Conservation (phyloP, 768 basidiomycete genomes). For the Tricholoma bakamatsutake region DNA sequence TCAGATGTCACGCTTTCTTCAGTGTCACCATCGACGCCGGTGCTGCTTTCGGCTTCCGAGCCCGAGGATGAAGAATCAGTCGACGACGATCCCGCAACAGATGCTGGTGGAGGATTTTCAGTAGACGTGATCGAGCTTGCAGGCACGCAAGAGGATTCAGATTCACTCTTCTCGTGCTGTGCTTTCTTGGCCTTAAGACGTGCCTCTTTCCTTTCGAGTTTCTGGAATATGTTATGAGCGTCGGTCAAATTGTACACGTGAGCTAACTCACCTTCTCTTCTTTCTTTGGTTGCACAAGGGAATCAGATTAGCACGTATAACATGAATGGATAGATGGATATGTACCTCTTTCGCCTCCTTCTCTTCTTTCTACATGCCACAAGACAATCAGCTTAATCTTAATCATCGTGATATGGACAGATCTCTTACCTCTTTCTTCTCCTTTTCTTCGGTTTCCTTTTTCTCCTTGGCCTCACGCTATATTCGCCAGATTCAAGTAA, state of each 20-base stretch:
- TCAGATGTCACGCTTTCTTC: constrained; percentile 76
- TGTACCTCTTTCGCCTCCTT: constrained; percentile 42
- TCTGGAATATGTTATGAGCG: constrained; percentile 27
- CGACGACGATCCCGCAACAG: constrained; percentile 20
- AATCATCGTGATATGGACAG: not conserved
- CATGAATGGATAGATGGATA: not conserved
- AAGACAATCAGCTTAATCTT: not conserved
- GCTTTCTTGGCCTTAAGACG: constrained; percentile 50
- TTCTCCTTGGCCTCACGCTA: constrained; percentile 81
- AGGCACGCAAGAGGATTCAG: constrained; percentile 27
- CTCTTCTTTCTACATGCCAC: constrained; percentile 33
- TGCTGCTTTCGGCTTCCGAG: constrained; percentile 54
- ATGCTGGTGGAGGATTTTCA: constrained; percentile 28
- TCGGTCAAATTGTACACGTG: not conserved
- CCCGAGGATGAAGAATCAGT: constrained; percentile 32
- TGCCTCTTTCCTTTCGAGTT: constrained; percentile 48
- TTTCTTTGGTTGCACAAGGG: constrained; percentile 25
- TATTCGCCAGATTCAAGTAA: constrained; percentile 16
- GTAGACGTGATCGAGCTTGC: constrained; percentile 26
- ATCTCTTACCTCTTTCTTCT: constrained; percentile 39
- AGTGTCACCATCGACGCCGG: constrained; percentile 64
- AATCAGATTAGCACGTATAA: not conserved
- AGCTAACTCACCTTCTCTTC: constrained; percentile 46
- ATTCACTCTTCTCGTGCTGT: constrained; percentile 35
- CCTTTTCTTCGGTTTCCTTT: constrained; percentile 65